Conservation (phyloP, 2,329 filamentous ascomycete genomes). For the Colletotrichum spinosum region DNA sequence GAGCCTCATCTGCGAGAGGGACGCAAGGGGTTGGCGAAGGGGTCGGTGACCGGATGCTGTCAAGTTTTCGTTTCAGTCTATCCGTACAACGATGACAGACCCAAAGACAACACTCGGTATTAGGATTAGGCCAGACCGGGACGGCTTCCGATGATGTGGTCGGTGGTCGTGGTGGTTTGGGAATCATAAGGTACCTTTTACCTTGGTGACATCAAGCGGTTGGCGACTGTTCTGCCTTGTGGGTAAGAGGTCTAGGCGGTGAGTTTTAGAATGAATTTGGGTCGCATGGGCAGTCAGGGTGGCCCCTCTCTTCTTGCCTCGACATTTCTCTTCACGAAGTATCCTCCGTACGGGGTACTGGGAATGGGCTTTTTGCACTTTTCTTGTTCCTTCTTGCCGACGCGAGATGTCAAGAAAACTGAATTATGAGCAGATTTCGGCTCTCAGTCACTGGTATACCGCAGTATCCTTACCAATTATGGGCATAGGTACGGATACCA, state of each 20-base stretch:
- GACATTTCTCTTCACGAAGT: constrained; percentile 1
- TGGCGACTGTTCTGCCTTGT: constrained; percentile 18
- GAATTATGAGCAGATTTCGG: constrained; percentile 7
- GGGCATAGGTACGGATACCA: not conserved
- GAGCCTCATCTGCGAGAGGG: constrained; percentile 32
- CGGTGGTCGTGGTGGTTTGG: not conserved
- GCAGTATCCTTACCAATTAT: too few relatives aligned
- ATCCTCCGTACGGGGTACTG: too few relatives aligned
- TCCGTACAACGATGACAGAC: not conserved
- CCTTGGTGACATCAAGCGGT: not conserved
- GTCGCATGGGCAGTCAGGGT: constrained; percentile 25
- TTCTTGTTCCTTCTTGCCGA: too few relatives aligned
- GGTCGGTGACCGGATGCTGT: constrained; percentile 4
- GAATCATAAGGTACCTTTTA: not conserved
- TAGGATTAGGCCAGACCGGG: constrained; percentile 7
- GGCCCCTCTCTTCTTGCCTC: not conserved
- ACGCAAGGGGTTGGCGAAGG: constrained; percentile 3
- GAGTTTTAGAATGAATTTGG: constrained; percentile 29
- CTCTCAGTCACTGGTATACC: not conserved
- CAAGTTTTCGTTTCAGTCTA: constrained; percentile 23
- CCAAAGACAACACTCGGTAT: not conserved
- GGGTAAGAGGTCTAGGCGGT: constrained; percentile 25
- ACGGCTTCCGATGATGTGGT: not conserved
- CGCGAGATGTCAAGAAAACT: not conserved
- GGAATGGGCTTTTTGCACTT: too few relatives aligned